Evolutionary conservation across 164 flowering plant species (phyloP), one percentile per base, ranked within the genome.

Genomic region (Vitis amurensis): DNA sequence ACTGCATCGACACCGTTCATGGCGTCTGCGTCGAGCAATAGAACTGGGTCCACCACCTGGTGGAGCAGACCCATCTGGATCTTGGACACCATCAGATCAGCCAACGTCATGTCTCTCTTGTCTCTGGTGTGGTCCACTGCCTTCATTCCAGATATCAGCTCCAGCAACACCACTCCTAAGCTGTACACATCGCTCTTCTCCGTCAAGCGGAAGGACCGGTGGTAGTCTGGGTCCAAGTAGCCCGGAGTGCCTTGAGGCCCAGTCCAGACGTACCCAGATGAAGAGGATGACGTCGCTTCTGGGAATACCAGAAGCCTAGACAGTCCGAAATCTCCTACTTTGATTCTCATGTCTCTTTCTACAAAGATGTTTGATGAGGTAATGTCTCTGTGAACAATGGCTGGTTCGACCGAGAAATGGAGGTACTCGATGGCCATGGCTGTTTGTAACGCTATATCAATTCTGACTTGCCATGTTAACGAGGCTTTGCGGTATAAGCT

Each of bases 221-320:
- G 88, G 63, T 94, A 92, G 64, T 94, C 97, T 69, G 97, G 98
- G 50, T 92, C 98, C 59, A 94, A 68, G 53, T 94, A 94, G 0
- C 98, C 98, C 27, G 98, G 98, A 8, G 98, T 94, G 14, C 98
- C 98, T 67, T 94, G 98, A n/a, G 98, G 98, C 9, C 98, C 98
- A 3, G 98, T 94, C 81, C 93, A 92, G 4, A 92, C 89, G 48
- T 48, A 88, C 61, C 80, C 82, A 1, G 79, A 69, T 0, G 82
- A 72, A 8, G 72, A 66, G 14, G 78, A 61, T 14, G 78, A 49
- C 27, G 87, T 59, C 37, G 82, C 64, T 9, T 81, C 88, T 0
- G 87, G 61, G 61, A 78, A 77, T 2, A 77, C 73, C 37, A 94
- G 61, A 2, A 94, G 81, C 79, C 98, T 75, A 0, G 97, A 90